Percentiles rank a stretch among this genome's conserved stretches.
Evolutionary conservation across 352 stramenopile genomes (phyloP).

Genomic region (Stramenopiles sp.): DNA sequence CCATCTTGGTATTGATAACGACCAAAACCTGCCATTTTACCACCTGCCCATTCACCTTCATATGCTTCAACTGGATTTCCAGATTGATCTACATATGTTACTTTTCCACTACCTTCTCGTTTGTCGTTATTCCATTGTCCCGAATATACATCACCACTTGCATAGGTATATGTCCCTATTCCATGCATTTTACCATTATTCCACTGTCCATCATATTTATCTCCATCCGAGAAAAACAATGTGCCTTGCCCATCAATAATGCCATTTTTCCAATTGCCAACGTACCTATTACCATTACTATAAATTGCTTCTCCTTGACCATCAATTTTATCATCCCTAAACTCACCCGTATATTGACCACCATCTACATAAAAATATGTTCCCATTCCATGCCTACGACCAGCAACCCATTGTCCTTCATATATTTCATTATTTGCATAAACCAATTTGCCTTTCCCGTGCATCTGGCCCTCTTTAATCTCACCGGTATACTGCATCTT

Average conservation of each 20-base stretch:
- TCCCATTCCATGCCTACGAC: not conserved
- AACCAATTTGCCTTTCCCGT: not conserved
- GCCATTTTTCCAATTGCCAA: not conserved
- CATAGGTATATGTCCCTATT: not conserved
- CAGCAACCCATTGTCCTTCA: not conserved
- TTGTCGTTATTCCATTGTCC: not conserved
- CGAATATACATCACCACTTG: not conserved
- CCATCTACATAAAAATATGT: not conserved
- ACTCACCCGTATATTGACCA: not conserved
- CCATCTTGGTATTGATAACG: constrained; percentile 32
- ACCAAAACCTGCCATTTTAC: constrained; percentile 36
- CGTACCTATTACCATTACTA: not conserved
- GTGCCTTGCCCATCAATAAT: not conserved
- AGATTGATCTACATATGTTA: not conserved
- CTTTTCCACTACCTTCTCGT: not conserved
- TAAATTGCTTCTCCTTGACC: not conserved
- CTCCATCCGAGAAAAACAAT: not conserved
- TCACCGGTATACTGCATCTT: no score
- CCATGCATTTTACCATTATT: not conserved
- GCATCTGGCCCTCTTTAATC: no score
- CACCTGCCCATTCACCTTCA: constrained; percentile 30
- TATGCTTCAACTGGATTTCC: no score
- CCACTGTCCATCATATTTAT: not conserved
- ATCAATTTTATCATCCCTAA: not conserved
- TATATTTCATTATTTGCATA: not conserved